Base-by-base conservation (phyloP, 768 basidiomycete genomes). In the Xerocomellus chrysenteron region DNA sequence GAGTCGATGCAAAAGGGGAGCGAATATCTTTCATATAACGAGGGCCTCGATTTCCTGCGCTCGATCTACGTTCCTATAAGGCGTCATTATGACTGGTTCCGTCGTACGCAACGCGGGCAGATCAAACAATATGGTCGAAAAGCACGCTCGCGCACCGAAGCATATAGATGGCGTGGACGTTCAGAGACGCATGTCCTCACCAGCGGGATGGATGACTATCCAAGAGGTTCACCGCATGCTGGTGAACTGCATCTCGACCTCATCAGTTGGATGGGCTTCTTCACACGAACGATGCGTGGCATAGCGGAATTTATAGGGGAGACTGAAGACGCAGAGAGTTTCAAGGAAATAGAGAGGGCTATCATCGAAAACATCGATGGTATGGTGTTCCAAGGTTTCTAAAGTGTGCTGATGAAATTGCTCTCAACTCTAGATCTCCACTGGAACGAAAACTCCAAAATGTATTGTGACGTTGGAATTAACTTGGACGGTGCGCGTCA, bases 181-280 rank as follows among this genome's bases (percentile, higher is more conserved):
- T 90, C 92, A 8, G 81, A 86, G 64, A 80, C 80, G 28, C 94
- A 96, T 72, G 89, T 98, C 39, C 75, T 98, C 54, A 97, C 96
- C 0, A 92, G 90, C 65, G 95, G 95, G 1, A 87, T 98, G 86
- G 95, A 98, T 69, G 95, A 98, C 73, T 98, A 95, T 71, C 95
- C 95, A 12, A 82, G 95, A 52, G 94, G 90, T 14, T 84, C 86
- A 28, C 89, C 95, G 7, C 92, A 94, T 66, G 80, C 86, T 2
- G 95, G 96, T 47, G 95, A 98, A 74, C 77, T 98, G 46, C 95
- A 98, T 70, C 71, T 98, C 56, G 95, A 98, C 72, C 74, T 98
- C 55, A 91, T 94, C 60, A 88, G 90, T 32, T 98, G 95, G 95
- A 92, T 98, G 86, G 95, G 83, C 4, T 97, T 94, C 78, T 98